phyloP scores from a whole-genome alignment of 805 yeast species.

The Metschnikowia bowlesiae region DNA sequence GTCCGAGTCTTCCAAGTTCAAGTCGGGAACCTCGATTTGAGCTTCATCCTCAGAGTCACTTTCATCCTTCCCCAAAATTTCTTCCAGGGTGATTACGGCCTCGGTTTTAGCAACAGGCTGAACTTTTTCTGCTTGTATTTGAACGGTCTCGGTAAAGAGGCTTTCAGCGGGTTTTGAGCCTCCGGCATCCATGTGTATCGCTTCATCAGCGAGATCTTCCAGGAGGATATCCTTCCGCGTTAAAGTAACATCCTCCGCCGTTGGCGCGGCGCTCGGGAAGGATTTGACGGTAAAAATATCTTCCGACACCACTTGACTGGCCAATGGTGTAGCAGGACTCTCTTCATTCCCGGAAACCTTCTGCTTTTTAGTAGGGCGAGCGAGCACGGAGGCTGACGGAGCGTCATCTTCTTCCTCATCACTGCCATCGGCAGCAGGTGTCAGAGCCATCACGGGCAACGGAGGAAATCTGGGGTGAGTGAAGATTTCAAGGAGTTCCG shows the following conservation, averaged over 20 bases:
- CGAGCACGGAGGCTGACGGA: neutral
- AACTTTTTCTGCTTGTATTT: neutral
- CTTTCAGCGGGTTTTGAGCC: neutral
- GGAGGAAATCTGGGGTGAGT: constrained; percentile 76
- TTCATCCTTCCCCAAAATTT: constrained; percentile 2
- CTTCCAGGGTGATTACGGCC: neutral
- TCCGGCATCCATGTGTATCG: neutral
- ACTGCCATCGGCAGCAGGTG: constrained; percentile 3
- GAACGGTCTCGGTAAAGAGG: constrained; percentile 3
- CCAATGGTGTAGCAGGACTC: neutral
- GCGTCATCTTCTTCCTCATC: constrained; percentile 7
- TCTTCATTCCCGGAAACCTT: neutral
- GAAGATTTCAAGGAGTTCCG: constrained; percentile 53
- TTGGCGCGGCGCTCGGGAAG: neutral
- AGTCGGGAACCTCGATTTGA: constrained; percentile 51
- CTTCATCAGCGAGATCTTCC: neutral
- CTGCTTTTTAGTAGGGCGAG: neutral
- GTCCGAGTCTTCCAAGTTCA: constrained; percentile 43
- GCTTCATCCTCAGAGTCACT: constrained; percentile 26
- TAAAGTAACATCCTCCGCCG: constrained; percentile 3
- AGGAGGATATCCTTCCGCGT: constrained; percentile 7
- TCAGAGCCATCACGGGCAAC: constrained; percentile 12
- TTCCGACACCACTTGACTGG: neutral
- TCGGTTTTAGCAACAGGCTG: constrained; percentile 5
- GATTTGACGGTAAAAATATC: constrained; percentile 7